Evolutionary conservation across 2,329 filamentous ascomycete species (phyloP).

Genomic region (Cadophora malorum): DNA sequence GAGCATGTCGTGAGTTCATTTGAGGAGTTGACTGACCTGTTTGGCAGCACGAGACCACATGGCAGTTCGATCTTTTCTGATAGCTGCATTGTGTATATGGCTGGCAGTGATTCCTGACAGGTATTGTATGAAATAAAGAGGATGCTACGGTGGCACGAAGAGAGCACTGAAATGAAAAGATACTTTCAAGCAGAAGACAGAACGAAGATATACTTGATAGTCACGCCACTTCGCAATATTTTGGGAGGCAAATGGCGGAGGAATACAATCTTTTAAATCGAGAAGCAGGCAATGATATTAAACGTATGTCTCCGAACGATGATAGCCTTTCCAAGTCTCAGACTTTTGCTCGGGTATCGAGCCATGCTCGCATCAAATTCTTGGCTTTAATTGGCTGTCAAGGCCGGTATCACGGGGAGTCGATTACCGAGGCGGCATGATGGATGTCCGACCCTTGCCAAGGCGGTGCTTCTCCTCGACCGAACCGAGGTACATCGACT

Average conservation of each 20-base stretch:
- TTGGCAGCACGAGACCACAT: conserved; percentile 61
- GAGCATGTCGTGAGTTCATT: neutral
- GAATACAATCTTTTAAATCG: neutral
- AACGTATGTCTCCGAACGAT: neutral
- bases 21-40: conserved; percentile 47
- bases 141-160: too few species aligned
- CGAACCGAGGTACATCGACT: neutral
- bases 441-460: conserved; percentile 4
- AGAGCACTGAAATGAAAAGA: neutral
- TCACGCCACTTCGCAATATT: neutral
- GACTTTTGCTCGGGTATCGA: neutral
- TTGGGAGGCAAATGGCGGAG: neutral
- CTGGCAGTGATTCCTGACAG: neutral
- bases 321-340: conserved; percentile 5
- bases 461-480: conserved; percentile 3
- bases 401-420: neutral
- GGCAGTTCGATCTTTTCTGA: conserved; percentile 43
- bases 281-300: neutral
- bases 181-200: neutral
- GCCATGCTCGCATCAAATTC: neutral
- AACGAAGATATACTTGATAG: neutral
- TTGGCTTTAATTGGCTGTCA: neutral
- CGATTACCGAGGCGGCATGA: neutral
- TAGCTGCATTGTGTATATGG: conserved; percentile 29
- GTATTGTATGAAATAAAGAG: neutral